Conservation (phyloP, 176 grass and related monocot species). For the Saccharum spontaneum region DNA sequence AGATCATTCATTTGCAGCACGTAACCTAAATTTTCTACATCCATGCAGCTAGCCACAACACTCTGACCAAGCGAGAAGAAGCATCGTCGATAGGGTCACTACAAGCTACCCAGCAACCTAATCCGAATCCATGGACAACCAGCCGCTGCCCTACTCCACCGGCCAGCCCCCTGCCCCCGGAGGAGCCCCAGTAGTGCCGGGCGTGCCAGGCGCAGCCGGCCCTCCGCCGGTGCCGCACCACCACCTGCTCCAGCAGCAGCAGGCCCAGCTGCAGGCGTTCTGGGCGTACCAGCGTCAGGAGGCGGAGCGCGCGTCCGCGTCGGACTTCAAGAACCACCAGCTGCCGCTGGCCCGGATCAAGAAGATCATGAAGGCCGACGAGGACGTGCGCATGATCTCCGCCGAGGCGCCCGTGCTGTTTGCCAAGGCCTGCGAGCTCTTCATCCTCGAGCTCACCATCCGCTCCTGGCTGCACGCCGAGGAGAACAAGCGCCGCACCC, state of each 20-base stretch:
- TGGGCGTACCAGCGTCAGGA: conserved; percentile 85
- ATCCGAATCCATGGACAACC: conserved; percentile 50
- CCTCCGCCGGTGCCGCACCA: conserved; percentile 58
- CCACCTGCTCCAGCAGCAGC: conserved; percentile 80
- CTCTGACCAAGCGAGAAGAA: neutral
- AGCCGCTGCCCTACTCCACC: conserved; percentile 51
- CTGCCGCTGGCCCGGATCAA: conserved; percentile 78
- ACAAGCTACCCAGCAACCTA: neutral
- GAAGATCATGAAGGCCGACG: conserved; percentile 93
- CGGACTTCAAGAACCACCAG: conserved; percentile 86
- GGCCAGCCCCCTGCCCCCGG: conserved; percentile 30
- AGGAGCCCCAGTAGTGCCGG: conserved; percentile 35
- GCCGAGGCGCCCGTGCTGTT: conserved; percentile 82
- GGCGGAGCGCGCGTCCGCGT: conserved; percentile 68
- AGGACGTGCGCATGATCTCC: conserved; percentile 88
- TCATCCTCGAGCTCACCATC: conserved; percentile 90
- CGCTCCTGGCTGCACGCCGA: conserved; percentile 83
- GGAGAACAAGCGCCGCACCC: conserved; percentile 83
- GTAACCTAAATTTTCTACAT: conserved; percentile 14
- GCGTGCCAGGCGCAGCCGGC: conserved; percentile 21
- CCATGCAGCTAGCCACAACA: conserved; percentile 40
- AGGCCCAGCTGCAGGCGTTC: conserved; percentile 74
- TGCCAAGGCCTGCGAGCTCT: conserved; percentile 76
- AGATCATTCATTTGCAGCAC: conserved; percentile 21
- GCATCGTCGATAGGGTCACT: neutral